These are phyloP conservation scores for Senna siamea DNA, from an alignment of 306 rosid species.

Conservation along the genomic window DNA sequence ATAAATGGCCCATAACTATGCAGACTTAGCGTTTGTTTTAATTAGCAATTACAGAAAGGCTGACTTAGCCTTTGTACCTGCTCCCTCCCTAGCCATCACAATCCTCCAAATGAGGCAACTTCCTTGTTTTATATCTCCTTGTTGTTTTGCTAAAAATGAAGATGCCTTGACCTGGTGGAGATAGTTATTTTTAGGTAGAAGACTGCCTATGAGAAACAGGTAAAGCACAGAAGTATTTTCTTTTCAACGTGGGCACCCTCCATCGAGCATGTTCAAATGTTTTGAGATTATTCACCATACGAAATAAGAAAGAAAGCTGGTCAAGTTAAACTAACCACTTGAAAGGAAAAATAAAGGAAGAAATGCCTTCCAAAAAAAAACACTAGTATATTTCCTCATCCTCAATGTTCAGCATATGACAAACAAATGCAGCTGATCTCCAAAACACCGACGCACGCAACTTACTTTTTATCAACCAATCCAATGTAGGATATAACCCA, in stretches of 20 bases:
- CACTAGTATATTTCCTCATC: constrained; percentile 19
- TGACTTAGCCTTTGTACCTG: constrained; percentile 35
- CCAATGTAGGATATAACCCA: constrained; percentile 13
- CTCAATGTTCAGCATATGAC: constrained; percentile 34
- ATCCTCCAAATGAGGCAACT: constrained; percentile 45
- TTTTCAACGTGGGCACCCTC: constrained; percentile 10
- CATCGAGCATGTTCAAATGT: constrained; percentile 4
- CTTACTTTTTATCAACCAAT: constrained; percentile 44
- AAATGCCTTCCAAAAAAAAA: constrained; percentile 2
- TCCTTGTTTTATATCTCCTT: constrained; percentile 41
- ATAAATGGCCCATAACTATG: constrained; percentile 39
- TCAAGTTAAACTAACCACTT: constrained; percentile 22
- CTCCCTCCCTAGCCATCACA: constrained; percentile 2
- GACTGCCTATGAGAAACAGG: too few species aligned
- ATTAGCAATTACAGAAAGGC: constrained; percentile 33
- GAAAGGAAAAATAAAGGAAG: constrained; percentile 21
- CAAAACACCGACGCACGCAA: not conserved
- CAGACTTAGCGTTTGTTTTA: constrained; percentile 50
- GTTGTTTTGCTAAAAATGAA: constrained; percentile 62
- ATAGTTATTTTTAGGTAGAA: not conserved
- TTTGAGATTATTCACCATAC: constrained; percentile 13
- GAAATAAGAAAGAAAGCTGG: not conserved
- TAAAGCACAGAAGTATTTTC: constrained; percentile 15
- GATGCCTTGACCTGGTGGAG: constrained; percentile 45
- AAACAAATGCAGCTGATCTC: constrained; percentile 39